A percentile compares a stretch with the other conserved stretches of the same genome.
These are phyloP conservation scores for Glarea lozoyensis DNA, from an alignment of 495 filamentous ascomycete species.

Conservation along the genomic window DNA sequence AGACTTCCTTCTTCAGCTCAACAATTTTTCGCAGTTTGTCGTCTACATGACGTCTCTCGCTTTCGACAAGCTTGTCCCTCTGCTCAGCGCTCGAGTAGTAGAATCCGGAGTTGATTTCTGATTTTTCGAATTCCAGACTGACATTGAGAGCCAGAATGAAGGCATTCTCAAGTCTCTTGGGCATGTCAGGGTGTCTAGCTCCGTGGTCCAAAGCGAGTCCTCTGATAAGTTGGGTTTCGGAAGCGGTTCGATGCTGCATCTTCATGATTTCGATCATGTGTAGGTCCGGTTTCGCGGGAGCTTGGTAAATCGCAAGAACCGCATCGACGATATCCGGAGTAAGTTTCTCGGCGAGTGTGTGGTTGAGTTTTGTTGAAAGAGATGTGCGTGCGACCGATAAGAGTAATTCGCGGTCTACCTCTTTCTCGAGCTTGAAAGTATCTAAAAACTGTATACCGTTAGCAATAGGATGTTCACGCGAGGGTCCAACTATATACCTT, in stretches of 20 bases:
- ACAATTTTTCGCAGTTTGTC: slow-evolving; percentile 97
- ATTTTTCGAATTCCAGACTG: slow-evolving; percentile 97
- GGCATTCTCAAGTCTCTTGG: slow-evolving; percentile 89
- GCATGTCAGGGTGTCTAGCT: slow-evolving; percentile 96
- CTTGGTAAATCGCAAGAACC: slow-evolving; percentile 84
- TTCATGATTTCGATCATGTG: slow-evolving; percentile 99
- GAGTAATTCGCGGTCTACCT: slow-evolving; percentile 89
- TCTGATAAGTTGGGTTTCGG: slow-evolving; percentile 91
- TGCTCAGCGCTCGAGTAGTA: slow-evolving; percentile 97
- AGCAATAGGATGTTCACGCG: neutral
- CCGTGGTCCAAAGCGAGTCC: slow-evolving; percentile 93
- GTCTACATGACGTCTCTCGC: slow-evolving; percentile 91
- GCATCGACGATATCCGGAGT: slow-evolving; percentile 93
- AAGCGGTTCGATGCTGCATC: slow-evolving; percentile 96
- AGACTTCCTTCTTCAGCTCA: slow-evolving; percentile 96
- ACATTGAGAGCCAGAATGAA: slow-evolving; percentile 94
- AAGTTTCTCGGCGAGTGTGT: slow-evolving; percentile 78
- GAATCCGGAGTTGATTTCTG: slow-evolving; percentile 97
- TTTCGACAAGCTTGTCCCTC: slow-evolving; percentile 94
- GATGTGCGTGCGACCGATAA: slow-evolving; percentile 91
- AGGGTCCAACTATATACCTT: slow-evolving; percentile 46
- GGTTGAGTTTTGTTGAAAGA: slow-evolving; percentile 87
- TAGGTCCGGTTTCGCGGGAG: slow-evolving; percentile 86
- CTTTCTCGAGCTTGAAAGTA: slow-evolving; percentile 75
- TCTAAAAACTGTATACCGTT: slow-evolving; percentile 72